phyloP scores from a whole-genome alignment of 2,329 filamentous ascomycete species.

The Cercospora sp. region DNA sequence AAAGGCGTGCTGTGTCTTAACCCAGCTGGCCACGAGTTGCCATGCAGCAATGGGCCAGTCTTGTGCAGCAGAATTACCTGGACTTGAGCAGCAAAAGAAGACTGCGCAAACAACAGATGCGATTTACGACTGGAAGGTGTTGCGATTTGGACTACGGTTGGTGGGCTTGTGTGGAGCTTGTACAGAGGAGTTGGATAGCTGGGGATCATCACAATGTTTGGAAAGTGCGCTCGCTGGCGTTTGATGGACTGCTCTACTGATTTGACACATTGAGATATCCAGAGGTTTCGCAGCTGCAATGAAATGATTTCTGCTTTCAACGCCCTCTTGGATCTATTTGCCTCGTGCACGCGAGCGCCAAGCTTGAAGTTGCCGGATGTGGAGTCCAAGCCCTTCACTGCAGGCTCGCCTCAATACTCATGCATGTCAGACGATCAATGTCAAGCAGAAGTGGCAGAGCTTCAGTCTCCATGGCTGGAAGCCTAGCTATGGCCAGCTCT shows the following conservation, averaged over 20 bases:
- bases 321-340: too few relatives aligned
- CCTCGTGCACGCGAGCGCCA: not conserved
- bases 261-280: conserved; percentile 14
- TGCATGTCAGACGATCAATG: not conserved
- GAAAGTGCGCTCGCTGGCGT: conserved; percentile 1
- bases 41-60: not conserved
- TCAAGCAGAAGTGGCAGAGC: not conserved
- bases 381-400: not conserved
- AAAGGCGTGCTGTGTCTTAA: conserved; percentile 48
- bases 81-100: not conserved
- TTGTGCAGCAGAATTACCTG: not conserved
- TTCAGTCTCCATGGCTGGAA: not conserved
- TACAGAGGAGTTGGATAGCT: not conserved
- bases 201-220: not conserved
- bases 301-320: conserved; percentile 1
- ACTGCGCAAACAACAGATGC: not conserved
- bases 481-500: not conserved
- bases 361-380: not conserved
- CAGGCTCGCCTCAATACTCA: not conserved
- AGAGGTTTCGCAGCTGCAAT: conserved; percentile 2
- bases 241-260: not conserved
- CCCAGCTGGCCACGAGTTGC: not conserved
- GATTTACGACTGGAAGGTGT: not conserved
- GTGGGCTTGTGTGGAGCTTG: not conserved
- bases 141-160: not conserved